A percentile compares a stretch with the other conserved stretches of the same genome.
Conservation (phyloP, 1,284 basidiomycete genomes). For the Tilletia horrida region DNA sequence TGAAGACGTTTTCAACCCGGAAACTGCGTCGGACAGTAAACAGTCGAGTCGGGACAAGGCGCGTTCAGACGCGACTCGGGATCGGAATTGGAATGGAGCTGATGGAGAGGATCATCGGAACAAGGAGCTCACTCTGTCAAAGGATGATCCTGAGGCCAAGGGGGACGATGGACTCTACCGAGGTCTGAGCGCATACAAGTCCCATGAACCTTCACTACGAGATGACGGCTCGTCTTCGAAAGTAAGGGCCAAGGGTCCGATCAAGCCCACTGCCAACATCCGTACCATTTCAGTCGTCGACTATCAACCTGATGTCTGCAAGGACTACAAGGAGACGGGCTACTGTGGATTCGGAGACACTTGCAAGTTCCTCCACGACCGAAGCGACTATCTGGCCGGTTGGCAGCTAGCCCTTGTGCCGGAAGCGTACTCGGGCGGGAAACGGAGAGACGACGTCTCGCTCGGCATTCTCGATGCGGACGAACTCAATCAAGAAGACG, state of each 20-base stretch:
- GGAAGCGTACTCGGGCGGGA: slow-evolving; percentile 41
- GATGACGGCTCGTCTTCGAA: slow-evolving; percentile 72
- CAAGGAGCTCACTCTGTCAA: slow-evolving; percentile 11
- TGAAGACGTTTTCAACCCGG: slow-evolving; percentile 58
- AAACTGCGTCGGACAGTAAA: slow-evolving; percentile 63
- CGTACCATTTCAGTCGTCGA: slow-evolving; percentile 91
- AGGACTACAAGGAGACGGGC: slow-evolving; percentile 99
- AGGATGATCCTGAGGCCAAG: slow-evolving; percentile 24
- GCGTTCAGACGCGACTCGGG: slow-evolving; percentile 56
- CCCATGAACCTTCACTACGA: slow-evolving; percentile 69
- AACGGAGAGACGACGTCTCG: slow-evolving; percentile 30
- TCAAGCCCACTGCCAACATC: slow-evolving; percentile 75
- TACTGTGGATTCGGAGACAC: slow-evolving; percentile 99
- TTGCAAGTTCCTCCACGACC: slow-evolving; percentile 69
- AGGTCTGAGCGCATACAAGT: slow-evolving; percentile 76
- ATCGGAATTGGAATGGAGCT: slow-evolving; percentile 57
- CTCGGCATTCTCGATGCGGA: slow-evolving; percentile 57
- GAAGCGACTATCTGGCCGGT: slow-evolving; percentile 78
- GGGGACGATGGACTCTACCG: slow-evolving; percentile 80
- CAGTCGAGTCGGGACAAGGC: slow-evolving; percentile 30
- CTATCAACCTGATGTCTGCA: slow-evolving; percentile 98
- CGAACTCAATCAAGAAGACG: slow-evolving; percentile 63
- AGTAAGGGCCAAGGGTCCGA: slow-evolving; percentile 73
- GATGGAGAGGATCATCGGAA: slow-evolving; percentile 39
- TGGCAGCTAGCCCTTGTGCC: slow-evolving; percentile 82